Evolutionary conservation across 345 rosid species (phyloP).

Genomic region (Eucalyptus marginata): DNA sequence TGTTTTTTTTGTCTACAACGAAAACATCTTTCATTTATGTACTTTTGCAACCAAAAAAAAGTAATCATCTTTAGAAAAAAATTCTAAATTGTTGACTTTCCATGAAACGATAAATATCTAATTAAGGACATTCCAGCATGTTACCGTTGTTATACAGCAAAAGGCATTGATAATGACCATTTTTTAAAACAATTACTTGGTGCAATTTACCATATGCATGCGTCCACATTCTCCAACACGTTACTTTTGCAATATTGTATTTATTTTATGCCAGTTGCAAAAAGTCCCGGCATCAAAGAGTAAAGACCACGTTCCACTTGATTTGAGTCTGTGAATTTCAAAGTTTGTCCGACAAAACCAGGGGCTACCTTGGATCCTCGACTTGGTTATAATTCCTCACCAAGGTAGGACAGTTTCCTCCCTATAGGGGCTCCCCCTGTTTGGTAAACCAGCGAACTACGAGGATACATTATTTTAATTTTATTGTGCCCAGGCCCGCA

Average conservation of each 20-base stretch:
- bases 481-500: rapidly evolving
- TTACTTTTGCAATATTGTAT: neutral
- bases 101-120: neutral
- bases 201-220: neutral
- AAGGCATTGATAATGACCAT: neutral
- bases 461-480: neutral
- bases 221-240: neutral
- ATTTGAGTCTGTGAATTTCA: neutral
- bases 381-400: too few species aligned
- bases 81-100: neutral
- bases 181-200: neutral
- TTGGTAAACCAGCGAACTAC: neutral
- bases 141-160: neutral
- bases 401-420: too few species aligned
- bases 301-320: neutral
- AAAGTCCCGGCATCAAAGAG: neutral
- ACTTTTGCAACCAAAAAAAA: neutral
- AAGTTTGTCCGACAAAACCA: neutral
- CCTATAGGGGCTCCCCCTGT: neutral
- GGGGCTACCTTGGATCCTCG: neutral
- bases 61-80: neutral
- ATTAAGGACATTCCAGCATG: neutral
- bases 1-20: too few species aligned
- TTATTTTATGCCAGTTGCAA: neutral
- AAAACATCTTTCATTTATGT: neutral